Conservation (phyloP, 1,139 yeast species). For the Candida sp. region DNA sequence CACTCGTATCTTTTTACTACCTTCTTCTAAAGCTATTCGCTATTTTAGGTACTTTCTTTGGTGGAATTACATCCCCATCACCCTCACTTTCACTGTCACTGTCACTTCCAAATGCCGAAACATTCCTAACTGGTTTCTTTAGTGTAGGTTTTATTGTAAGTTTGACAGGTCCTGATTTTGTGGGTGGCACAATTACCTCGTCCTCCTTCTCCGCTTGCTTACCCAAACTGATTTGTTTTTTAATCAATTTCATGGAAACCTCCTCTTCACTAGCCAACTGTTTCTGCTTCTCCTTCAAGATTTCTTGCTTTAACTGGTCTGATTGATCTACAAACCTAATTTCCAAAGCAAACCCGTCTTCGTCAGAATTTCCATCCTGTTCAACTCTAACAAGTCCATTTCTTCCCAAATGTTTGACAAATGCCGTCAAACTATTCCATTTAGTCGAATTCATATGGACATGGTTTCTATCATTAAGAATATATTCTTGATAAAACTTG, state of each 20-base stretch:
- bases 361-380: slow-evolving; percentile 28
- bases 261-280: slow-evolving; percentile 39
- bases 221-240: slow-evolving; percentile 53
- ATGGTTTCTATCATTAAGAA: slow-evolving; percentile 70
- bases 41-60: not conserved
- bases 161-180: slow-evolving; percentile 8
- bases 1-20: too few relatives aligned
- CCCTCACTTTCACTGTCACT: slow-evolving; percentile 7
- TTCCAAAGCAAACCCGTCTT: slow-evolving; percentile 36
- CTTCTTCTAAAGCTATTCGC: not conserved
- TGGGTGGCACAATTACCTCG: not conserved
- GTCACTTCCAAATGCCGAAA: slow-evolving; percentile 7
- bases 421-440: slow-evolving; percentile 70
- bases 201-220: slow-evolving; percentile 6
- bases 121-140: slow-evolving; percentile 1
- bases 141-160: slow-evolving; percentile 6
- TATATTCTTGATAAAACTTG: slow-evolving; percentile 85
- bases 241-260: slow-evolving; percentile 32
- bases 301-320: slow-evolving; percentile 8
- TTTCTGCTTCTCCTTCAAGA: slow-evolving; percentile 18
- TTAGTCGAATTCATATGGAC: slow-evolving; percentile 87
- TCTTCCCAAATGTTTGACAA: slow-evolving; percentile 62
- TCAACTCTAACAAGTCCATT: slow-evolving; percentile 58
- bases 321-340: slow-evolving; percentile 26
- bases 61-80: not conserved